Conservation (phyloP, 306 rosid species). For the Cucumis sativus region DNA sequence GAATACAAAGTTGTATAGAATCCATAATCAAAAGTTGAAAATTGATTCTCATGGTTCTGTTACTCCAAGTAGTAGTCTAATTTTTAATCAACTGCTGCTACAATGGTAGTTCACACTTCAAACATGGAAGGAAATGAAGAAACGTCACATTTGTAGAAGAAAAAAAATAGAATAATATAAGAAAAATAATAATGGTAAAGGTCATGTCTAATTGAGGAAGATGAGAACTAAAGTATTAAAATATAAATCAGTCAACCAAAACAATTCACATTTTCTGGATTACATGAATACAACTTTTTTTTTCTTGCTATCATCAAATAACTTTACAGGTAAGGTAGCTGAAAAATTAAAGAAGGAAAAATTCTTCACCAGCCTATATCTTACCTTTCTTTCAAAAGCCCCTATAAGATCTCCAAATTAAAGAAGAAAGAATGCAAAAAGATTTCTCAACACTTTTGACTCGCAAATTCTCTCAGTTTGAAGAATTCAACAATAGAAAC, state of each 20-base stretch:
- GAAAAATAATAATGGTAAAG: neutral
- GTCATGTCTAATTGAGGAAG: neutral
- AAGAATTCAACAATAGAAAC: slow-evolving; percentile 7
- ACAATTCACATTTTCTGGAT: slow-evolving; percentile 30
- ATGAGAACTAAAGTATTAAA: neutral
- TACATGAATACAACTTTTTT: slow-evolving; percentile 42
- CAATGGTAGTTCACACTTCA: too few relatives aligned
- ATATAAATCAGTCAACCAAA: slow-evolving; percentile 16
- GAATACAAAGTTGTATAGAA: neutral
- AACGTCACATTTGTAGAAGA: neutral
- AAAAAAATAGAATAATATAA: neutral
- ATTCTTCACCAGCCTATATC: slow-evolving; percentile 64
- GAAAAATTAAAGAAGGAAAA: slow-evolving; percentile 25
- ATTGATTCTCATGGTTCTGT: neutral
- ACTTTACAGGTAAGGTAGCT: slow-evolving; percentile 79
- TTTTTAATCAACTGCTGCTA: neutral
- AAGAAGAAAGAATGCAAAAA: slow-evolving; percentile 43
- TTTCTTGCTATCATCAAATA: slow-evolving; percentile 83
- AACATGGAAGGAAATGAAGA: neutral
- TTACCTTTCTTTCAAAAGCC: slow-evolving; percentile 62
- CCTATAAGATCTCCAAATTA: slow-evolving; percentile 31
- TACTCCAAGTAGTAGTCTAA: neutral
- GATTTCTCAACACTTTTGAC: slow-evolving; percentile 2
- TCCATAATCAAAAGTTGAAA: neutral
- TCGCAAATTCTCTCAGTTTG: slow-evolving; percentile 12